Evolutionary conservation across 805 yeast genomes (phyloP), one percentile per base, ranked within the genome.

Genomic region (Cyberlindnera amylophila): DNA sequence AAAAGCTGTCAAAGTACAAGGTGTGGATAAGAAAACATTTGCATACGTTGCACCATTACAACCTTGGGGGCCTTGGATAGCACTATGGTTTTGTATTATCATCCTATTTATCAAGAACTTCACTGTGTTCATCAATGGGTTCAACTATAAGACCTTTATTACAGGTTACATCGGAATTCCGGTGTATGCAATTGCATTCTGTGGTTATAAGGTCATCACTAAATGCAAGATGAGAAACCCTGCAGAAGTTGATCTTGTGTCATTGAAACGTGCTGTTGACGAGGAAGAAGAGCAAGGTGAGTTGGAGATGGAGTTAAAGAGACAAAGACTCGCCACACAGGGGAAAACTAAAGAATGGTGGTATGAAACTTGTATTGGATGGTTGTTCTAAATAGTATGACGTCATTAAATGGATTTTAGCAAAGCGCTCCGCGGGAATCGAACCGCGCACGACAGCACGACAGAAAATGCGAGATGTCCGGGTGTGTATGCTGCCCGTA

Each of bases 111-210:
- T 80, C 59, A 85, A 85, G 64, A 82, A 82, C 53, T 83, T 82
- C 61, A 79, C 87, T 1, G 89, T 78, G 3, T 85, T 85, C 67
- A 66, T 85, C 51, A 78, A 78, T 38, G 64, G 61, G 13, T 81
- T 84, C 59, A 74, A 75, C 49, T 80, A 79, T 65, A 76, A 78
- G 62, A 69, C 70, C 16, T 86, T 86, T 58, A 81, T 85, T 56
- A 82, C 91, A 27, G 89, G 90, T 34, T 84, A 85, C 64, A 81
- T 85, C 54, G 85, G 53, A n/a, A 14, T 46, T 9, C 87, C 87
- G 29, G 79, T 82, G 9, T 84, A 72, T 52, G 28, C 80, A 30
- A 65, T 77, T 35, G 66, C 74, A 44, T 73, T 66, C 50, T 53
- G 73, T 48, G 87, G 86, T 6, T 81, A 78, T 69, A 82, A 82